Evolutionary conservation across 257 asterid species (phyloP), one percentile per base, ranked within the genome.

Genomic region (Anisodus acutangulus): DNA sequence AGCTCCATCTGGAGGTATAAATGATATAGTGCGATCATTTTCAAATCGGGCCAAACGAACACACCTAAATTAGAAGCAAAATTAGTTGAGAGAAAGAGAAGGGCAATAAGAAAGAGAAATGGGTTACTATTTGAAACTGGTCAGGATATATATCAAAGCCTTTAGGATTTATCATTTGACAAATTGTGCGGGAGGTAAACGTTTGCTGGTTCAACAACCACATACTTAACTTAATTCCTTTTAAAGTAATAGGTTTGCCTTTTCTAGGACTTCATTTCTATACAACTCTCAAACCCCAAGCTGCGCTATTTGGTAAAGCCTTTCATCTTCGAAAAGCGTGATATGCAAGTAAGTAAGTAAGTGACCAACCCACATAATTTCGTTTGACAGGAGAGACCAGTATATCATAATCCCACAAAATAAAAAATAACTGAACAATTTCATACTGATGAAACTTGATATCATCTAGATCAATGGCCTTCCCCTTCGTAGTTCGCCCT

Each of bases 401-500:
- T 78, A 78, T 22, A 53, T 78, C 82, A 53, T 53, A 53, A 15
- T 66, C 55, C 84, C 81, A 72, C 51, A 90, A 84, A 63, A 12
- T 31, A 31, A 31, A 31, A 31, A 31, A 31, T 31, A 64, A 39
- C 53, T 81, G 49, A 78, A 53, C 9, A 78, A 80, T 82, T 81
- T 80, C 98, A 80, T 91, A 97, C 99, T 97, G 99, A 89, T 97
- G 99, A 89, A 97, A 97, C 90, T 97, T 97, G 88, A 97, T 97
- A 90, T 97, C 99, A 67, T 97, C 99, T 31, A 97, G 92, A 89
- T 97, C 99, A 86, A 97, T 97, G 89, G 99, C 93, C 87, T 97
- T 97, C 85, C 99, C 99, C 92, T 97, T 97, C 60, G 95, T 91
- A 80, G 94, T 80, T 84, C 98, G 91, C 10, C 99, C 99, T 91